Base-by-base conservation (phyloP, 2,329 filamentous ascomycete species). In the Fusarium mexicanum region DNA sequence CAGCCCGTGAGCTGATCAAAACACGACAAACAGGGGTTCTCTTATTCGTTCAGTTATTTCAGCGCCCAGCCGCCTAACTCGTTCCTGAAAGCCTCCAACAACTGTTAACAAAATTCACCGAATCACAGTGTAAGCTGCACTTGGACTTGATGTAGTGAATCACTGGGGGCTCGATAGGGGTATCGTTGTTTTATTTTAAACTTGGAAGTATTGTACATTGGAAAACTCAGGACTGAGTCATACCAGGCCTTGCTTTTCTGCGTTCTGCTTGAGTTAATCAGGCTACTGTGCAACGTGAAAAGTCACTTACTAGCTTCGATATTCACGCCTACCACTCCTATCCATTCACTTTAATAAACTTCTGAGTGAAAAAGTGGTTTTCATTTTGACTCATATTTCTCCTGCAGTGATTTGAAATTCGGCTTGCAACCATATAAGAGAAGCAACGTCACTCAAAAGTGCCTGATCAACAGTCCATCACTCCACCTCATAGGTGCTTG, bases 11-110 rank as follows among this genome's bases (percentile, higher is more conserved):
- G 61, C 61, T 51, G 63, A 68, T 62, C 55, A 63, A 64, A 51
- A 46, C 61, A 72, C 69, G 72, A 75, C 76, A 77, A 75, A 76
- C 72, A n/a, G 40, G 46, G 57, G 35, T 47, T 41, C 44, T 59
- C 46, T 35, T 37, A 75, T 77, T 78, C 69, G 76, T 54, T 44
- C 73, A 74, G 46, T 50, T 22, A 29, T 37, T 41, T 35, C n/a
- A 31, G 53, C 29, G 44, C 50, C 20, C 40, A 58, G 64, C 26
- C 26, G 59, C 50, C 20, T 40, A 54, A 60, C 29, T 46, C 18
- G 59, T 68, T 64, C 53, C 64, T 72, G 50, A 54, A 54, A 55
- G 51, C 40, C 35, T 40, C 7, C 7, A 55, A 26, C 24, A 38
- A 22, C 51, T n/a, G 24, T n/a, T 17, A 18, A 29, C 10, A 54